Evolutionary conservation across 1,284 basidiomycete genomes (phyloP), one percentile per base, ranked within the genome.

Genomic region (Fomitopsis betulina): DNA sequence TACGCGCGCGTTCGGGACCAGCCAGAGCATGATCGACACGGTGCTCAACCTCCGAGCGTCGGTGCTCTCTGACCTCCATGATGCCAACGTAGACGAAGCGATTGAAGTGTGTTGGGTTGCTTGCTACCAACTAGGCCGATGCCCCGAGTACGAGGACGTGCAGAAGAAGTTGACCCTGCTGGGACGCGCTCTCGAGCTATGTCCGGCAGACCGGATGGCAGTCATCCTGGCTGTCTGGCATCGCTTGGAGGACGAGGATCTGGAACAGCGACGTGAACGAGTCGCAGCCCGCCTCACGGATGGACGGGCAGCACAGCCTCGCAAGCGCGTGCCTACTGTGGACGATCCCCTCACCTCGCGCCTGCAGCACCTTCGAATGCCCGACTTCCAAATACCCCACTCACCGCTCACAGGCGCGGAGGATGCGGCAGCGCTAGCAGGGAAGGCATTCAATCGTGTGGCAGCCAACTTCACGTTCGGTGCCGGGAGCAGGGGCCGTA

Each of bases 111-210:
- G 89, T 66, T 96, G 93, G 93, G 83, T 89, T 21, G 85, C 87
- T 2, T 94, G 91, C 68, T 93, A 87, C 73, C 89, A 92, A 70
- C 82, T 97, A 2, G 94, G 93, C 15, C 82, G 87, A 55, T 88
- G 93, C 64, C 77, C 83, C 15, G 91, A 91, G 65, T 94, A 89
- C 65, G 69, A 79, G 1, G 87, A 94, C 63, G 73, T 83, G 4
- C 73, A 79, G 13, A 83, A 85, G 65, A 92, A 89, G 66, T 75
- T 92, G 62, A 75, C 73, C 1, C 79, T 96, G 1, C 74, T 97
- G n/a, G 93, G 91, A 3, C 83, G 86, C 58, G 91, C 94, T 3
- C 76, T 97, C 32, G 87, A 94, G 65, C 79, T 96, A n/a, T 96
- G 93, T 69, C 93, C 94, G 1, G 69, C 89, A 0, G 91, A 93